These are phyloP conservation scores for Dunaliella primolecta DNA, from an alignment of 139 green algal species.

Conservation along the genomic window DNA sequence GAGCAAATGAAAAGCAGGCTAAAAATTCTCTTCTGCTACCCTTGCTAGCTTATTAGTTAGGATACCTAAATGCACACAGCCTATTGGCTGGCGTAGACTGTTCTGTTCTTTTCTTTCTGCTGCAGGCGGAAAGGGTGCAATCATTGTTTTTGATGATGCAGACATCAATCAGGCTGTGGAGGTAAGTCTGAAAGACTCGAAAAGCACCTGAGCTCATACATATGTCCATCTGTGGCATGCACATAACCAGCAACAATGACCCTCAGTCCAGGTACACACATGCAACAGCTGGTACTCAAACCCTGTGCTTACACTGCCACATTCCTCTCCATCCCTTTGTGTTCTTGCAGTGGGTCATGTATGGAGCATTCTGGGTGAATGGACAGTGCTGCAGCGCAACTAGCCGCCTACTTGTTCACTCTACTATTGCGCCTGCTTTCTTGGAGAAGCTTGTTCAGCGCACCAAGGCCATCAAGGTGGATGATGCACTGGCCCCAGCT, in stretches of 20 bases:
- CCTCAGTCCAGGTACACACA: background rate
- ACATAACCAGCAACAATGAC: background rate
- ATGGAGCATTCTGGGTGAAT: constrained; percentile 17
- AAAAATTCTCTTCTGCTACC: too few species aligned
- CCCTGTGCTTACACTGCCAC: background rate
- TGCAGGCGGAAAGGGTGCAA: constrained; percentile 69
- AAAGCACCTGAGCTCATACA: background rate
- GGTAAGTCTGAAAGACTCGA: background rate
- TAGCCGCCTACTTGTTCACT: constrained; percentile 78
- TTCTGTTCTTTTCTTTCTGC: too few species aligned
- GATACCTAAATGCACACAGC: too few species aligned
- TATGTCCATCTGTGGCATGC: constrained; percentile 65
- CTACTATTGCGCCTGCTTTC: constrained; percentile 64
- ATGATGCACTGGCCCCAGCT: constrained; percentile 61
- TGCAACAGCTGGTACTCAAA: background rate
- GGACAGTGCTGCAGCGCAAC: constrained; percentile 89
- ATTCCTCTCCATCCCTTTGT: background rate
- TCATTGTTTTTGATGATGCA: constrained; percentile 89
- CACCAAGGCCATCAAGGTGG: constrained; percentile 65
- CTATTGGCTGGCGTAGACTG: too few species aligned
- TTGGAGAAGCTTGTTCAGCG: constrained; percentile 60
- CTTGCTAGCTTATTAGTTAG: too few species aligned
- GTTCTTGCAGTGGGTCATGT: constrained; percentile 3
- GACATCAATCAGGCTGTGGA: constrained; percentile 87
- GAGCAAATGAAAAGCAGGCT: too few species aligned